These are phyloP conservation scores for Boletus reticuloceps DNA, from an alignment of 768 basidiomycete species.

Conservation along the genomic window DNA sequence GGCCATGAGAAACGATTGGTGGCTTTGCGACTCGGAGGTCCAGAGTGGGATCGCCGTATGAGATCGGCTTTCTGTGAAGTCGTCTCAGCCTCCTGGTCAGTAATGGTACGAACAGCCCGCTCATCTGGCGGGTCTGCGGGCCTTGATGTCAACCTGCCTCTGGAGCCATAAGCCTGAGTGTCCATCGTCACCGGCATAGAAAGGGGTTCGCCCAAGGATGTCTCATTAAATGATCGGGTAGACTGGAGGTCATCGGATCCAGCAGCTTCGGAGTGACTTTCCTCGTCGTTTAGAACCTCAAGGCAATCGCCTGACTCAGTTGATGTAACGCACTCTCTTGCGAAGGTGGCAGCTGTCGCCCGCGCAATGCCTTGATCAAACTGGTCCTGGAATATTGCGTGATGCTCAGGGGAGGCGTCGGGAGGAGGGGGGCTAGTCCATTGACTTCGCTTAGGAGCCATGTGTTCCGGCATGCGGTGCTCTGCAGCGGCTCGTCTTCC, in stretches of 20 bases:
- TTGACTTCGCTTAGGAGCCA: slow-evolving; percentile 76
- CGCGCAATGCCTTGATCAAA: slow-evolving; percentile 65
- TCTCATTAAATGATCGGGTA: slow-evolving; percentile 63
- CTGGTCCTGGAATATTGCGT: slow-evolving; percentile 62
- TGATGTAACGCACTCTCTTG: slow-evolving; percentile 50
- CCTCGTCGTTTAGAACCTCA: slow-evolving; percentile 67
- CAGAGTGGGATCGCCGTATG: slow-evolving; percentile 44
- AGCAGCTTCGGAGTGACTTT: slow-evolving; percentile 52
- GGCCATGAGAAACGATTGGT: slow-evolving; percentile 39
- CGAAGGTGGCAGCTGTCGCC: slow-evolving; percentile 62
- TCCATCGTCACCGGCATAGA: slow-evolving; percentile 10
- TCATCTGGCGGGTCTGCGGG: slow-evolving; percentile 6
- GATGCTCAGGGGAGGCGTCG: slow-evolving; percentile 66
- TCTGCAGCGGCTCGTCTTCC: slow-evolving; percentile 31
- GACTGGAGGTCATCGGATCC: slow-evolving; percentile 73
- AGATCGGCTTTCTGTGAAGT: slow-evolving; percentile 37
- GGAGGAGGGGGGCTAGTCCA: slow-evolving; percentile 87
- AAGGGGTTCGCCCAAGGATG: slow-evolving; percentile 24
- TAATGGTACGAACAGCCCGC: not conserved
- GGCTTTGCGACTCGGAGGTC: slow-evolving; percentile 37
- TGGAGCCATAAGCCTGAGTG: slow-evolving; percentile 11
- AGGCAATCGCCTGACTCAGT: slow-evolving; percentile 58
- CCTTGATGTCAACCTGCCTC: slow-evolving; percentile 28
- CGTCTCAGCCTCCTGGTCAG: slow-evolving; percentile 6
- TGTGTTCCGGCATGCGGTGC: slow-evolving; percentile 56